These are phyloP conservation scores for Globisporangium emineosum DNA, from an alignment of 352 stramenopile genomes.

Conservation along the genomic window DNA sequence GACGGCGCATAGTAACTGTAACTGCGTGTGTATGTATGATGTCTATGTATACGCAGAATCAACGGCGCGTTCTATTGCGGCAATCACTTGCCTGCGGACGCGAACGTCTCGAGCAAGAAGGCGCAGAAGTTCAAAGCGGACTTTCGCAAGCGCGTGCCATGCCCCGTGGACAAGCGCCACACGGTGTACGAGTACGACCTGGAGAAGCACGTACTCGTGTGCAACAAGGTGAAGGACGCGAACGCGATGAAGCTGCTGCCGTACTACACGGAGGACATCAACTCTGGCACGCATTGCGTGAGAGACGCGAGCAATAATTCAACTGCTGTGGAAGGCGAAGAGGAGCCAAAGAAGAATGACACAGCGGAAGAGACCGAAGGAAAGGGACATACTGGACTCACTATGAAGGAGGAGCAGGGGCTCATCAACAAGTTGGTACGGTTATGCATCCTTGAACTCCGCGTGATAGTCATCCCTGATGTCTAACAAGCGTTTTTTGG, in stretches of 20 bases:
- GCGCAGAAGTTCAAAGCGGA: conserved; percentile 62
- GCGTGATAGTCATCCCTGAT: not conserved
- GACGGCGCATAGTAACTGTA: not conserved
- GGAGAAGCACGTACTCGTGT: conserved; percentile 74
- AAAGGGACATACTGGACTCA: conserved; percentile 31
- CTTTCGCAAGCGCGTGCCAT: conserved; percentile 60
- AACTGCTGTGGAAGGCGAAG: conserved; percentile 6
- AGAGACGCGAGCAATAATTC: not conserved
- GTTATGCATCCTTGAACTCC: not conserved
- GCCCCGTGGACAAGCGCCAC: conserved; percentile 64
- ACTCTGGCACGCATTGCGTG: conserved; percentile 53
- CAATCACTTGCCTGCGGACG: conserved; percentile 58
- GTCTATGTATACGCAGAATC: conserved; percentile 11
- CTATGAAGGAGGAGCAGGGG: conserved; percentile 43
- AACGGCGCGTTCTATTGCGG: conserved; percentile 59
- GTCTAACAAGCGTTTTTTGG: not conserved
- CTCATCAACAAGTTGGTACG: conserved; percentile 70
- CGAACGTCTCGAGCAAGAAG: conserved; percentile 43
- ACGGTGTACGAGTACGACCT: conserved; percentile 80
- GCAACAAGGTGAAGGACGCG: conserved; percentile 73
- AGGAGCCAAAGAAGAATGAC: not conserved
- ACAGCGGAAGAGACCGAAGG: conserved; percentile 6
- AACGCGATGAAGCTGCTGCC: conserved; percentile 53
- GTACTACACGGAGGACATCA: conserved; percentile 79
- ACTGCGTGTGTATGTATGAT: not conserved